Percentiles rank a stretch among this genome's conserved stretches.
These are phyloP conservation scores for Mortierella sp. DNA, from an alignment of 371 early-diverging fungal genomes.

Conservation along the genomic window DNA sequence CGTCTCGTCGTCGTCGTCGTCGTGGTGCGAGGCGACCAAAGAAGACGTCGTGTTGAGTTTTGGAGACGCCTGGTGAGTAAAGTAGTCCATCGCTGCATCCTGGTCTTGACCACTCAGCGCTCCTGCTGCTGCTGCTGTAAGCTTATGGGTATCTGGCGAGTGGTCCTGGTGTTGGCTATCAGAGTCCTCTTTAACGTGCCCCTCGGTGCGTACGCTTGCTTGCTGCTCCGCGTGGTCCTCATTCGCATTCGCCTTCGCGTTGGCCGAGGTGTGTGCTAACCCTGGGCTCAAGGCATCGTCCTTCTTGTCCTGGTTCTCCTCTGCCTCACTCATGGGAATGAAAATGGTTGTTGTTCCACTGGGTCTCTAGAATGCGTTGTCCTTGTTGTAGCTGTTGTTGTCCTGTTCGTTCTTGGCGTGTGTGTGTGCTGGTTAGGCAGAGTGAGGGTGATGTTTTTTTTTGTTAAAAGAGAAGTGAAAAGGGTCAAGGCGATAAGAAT, in stretches of 20 bases:
- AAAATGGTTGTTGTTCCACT: background rate
- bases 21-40: too few species aligned
- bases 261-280: background rate
- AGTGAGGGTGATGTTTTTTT: too few species aligned
- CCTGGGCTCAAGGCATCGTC: slow-evolving; percentile 11
- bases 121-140: too few species aligned
- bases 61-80: slow-evolving; percentile 6
- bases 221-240: too few species aligned
- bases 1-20: too few species aligned
- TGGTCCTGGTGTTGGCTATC: background rate
- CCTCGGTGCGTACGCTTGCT: too few species aligned
- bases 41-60: background rate
- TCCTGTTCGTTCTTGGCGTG: too few species aligned
- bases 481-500: too few species aligned
- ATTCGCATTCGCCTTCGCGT: background rate
- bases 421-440: too few species aligned
- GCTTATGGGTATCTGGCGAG: background rate
- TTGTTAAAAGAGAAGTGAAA: too few species aligned
- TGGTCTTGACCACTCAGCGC: background rate
- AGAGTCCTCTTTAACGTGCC: too few species aligned
- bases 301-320: slow-evolving; percentile 5
- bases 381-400: too few species aligned
- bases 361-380: background rate
- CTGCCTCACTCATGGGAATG: slow-evolving; percentile 7
- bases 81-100: slow-evolving; percentile 1